Base-by-base conservation (phyloP, 129 eudicot species). In the Flaveria sonorensis region DNA sequence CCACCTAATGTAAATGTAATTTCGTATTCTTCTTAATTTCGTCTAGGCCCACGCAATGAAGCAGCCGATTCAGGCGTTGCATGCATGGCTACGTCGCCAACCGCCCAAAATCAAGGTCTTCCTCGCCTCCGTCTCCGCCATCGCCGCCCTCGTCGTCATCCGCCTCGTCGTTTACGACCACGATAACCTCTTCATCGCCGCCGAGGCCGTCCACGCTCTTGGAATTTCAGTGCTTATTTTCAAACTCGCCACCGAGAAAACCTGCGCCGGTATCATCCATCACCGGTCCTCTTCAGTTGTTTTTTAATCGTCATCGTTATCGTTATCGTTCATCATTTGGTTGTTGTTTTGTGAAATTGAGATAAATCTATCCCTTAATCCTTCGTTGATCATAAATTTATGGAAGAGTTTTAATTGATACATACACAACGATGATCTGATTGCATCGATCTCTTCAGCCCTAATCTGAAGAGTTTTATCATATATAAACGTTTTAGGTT, bases 41-140 rank as follows among this genome's bases (percentile, higher is more conserved):
- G 15, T 6, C 39, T 36, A 36, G 40, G 5, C 16, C 7, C 5
- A 26, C 21, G 57, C 15, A 30, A 60, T 74, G 78, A 74, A 74
- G 16, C 78, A 57, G 36, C 72, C 50, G 10, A 15, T 48, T 1
- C 72, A 62, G 79, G 79, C 48, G 62, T 62, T 82, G 71, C 70
- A 71, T 71, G 39, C 81, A 46, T 90, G 96, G 93, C 60, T 88
- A 12, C 83, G 81, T 47, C 78, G 90, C 40, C 91, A 90, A 74
- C 93, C 96, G 32, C 91, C 88, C 15, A 88, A 88, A 71, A 82
- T 88, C 24, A 90, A 88, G 88, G 86, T 75, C 32, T 88, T 88
- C 67, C 82, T 84, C 20, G 93, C 85, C 26, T 84, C 84, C 47
- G 68, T 90, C 19, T 73, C 69, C 75, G 90, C 79, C 45, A 72